Percentiles rank a stretch among this genome's conserved stretches.
phyloP scores from a whole-genome alignment of 257 asterid genomes.

The Przewalskia tangutica region DNA sequence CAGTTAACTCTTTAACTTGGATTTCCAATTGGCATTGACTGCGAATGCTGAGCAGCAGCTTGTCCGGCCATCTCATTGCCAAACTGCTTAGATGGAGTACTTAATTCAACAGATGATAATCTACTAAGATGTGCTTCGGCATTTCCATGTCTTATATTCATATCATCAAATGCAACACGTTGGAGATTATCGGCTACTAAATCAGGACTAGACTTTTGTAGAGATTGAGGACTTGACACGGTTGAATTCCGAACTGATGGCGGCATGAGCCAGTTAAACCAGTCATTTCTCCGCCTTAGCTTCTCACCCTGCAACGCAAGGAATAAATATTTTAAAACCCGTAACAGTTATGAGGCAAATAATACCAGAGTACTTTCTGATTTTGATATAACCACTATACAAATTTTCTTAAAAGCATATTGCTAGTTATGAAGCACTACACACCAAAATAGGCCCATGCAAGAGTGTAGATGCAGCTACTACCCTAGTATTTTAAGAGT shows the following conservation, averaged over 20 bases:
- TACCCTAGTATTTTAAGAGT: no score
- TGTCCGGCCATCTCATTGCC: neutral
- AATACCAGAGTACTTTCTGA: neutral
- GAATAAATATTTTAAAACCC: neutral
- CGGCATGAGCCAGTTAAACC: conserved; percentile 57
- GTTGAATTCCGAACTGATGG: conserved; percentile 12
- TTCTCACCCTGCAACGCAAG: conserved; percentile 46
- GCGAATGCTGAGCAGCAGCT: neutral
- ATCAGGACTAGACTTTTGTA: conserved; percentile 17
- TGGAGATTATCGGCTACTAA: conserved; percentile 30
- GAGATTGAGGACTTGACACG: conserved; percentile 29
- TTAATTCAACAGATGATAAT: conserved; percentile 27
- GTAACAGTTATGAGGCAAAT: neutral
- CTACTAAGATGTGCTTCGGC: conserved; percentile 14
- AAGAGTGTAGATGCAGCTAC: neutral
- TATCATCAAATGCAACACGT: conserved; percentile 34
- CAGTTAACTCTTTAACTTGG: neutral
- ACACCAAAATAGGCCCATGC: no score
- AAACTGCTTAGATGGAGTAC: conserved; percentile 5
- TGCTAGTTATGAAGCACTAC: neutral
- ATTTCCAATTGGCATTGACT: neutral
- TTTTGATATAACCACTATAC: neutral
- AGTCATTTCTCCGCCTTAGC: conserved; percentile 49
- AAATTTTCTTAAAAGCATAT: neutral
- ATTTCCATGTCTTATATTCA: neutral